Base-by-base conservation (phyloP, 176 grass and related monocot species). In the Bromus sterilis region DNA sequence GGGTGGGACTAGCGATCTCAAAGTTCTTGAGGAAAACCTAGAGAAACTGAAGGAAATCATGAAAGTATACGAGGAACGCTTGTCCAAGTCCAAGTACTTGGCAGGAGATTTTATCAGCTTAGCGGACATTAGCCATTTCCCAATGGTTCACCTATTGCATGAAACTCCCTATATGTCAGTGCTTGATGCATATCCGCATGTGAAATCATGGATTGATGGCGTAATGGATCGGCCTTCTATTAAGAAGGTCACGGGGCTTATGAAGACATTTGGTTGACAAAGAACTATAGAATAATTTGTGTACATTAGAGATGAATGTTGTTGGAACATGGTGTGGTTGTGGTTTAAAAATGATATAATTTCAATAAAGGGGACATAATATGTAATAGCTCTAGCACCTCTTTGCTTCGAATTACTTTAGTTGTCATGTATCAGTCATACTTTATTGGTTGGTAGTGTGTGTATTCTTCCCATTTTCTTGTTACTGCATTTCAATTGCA, bases 361-460 rank as follows among this genome's bases (percentile, higher is more conserved):
- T 56, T 56, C 9, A 56, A 56, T 56, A 56, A 56, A 24, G 20
- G 1, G n/a, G 3, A 2, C n/a, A 56, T 4, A 56, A 11, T n/a
- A 24, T 56, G n/a, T 56, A 56, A 24, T 56, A 56, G 0, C 9
- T 25, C 9, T 25, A 53, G 18, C 21, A 0, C 0, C 0, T 56
- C 55, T 25, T 11, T 56, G 0, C 21, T 56, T 16, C 0, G 3
- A 56, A 7, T 56, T 56, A 11, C 0, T 56, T 0, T 56, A 56
- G 11, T 56, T 56, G 55, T 56, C 55, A 56, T 56, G 0, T 11
- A 25, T 4, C 3, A 0, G 0, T 24, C 1, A 56, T 56, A 56
- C 24, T 0, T 23, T 1, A 0, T 24, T 11, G 0, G 1, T 56
- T n/a, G 0, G 0, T 11, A 11, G n/a, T 24, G 53, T 24, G 21